phyloP scores from a whole-genome alignment of 345 rosid species.

The Brassica incana region DNA sequence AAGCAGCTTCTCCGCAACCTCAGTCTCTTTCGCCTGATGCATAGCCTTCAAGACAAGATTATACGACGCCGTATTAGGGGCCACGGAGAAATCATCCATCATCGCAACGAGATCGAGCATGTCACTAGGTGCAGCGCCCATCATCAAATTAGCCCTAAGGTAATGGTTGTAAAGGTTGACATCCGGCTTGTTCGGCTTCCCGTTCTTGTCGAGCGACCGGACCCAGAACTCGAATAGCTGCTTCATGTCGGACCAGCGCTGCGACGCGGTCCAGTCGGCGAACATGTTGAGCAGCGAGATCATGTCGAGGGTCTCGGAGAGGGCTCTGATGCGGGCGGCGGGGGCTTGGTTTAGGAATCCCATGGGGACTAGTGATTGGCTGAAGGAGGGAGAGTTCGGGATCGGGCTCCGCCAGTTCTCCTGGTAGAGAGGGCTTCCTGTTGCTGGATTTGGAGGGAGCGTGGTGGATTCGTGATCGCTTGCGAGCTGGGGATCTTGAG shows the following conservation, averaged over 20 bases:
- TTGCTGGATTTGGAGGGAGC: constrained; percentile 88
- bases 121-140: constrained; percentile 51
- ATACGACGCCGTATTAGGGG: constrained; percentile 76
- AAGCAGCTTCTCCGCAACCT: constrained; percentile 74
- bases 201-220: constrained; percentile 67
- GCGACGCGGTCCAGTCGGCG: constrained; percentile 78
- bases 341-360: constrained; percentile 44
- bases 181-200: constrained; percentile 85
- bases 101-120: constrained; percentile 69
- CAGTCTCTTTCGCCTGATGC: constrained; percentile 58
- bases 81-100: constrained; percentile 64
- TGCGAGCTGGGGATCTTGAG: constrained; percentile 69
- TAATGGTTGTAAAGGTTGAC: constrained; percentile 73
- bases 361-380: constrained; percentile 50
- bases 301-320: constrained; percentile 51
- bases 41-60: constrained; percentile 84
- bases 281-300: constrained; percentile 54
- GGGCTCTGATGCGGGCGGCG: constrained; percentile 43
- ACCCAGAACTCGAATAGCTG: constrained; percentile 81
- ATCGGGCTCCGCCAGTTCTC: constrained; percentile 81
- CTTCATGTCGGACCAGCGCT: constrained; percentile 77
- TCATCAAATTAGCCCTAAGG: constrained; percentile 79
- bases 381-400: constrained; percentile 29
- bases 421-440: constrained; percentile 81
- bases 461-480: constrained; percentile 43